Base-by-base conservation (phyloP, 257 asterid genomes). In the Nicotiana sylvestris region DNA sequence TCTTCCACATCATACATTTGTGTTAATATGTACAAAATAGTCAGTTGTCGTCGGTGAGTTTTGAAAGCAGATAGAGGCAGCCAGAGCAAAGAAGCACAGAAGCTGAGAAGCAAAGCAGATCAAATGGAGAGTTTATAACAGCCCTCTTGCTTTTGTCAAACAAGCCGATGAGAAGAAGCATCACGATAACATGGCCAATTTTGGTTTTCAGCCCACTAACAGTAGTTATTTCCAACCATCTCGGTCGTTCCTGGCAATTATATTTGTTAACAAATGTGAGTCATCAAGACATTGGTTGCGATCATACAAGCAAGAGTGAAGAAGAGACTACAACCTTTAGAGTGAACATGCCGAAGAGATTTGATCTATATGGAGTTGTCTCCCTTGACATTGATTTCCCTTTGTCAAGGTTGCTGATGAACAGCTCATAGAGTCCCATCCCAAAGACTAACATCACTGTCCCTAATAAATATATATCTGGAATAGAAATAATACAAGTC, bases 391-490 rank as follows among this genome's bases (percentile, higher is more conserved):
- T 51, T 81, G 92, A 86, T 85, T 89, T 88, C 27, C 85, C 86
- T 80, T 90, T 91, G 82, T 94, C 98, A 6, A 95, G 97, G 86
- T 94, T 95, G 85, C 99, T 95, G 88, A 95, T 94, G 91, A 95
- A 95, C 58, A 95, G 97, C 92, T 95, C 99, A 81, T 95, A 95
- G 2, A 95, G 97, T 57, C 99, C 99, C 97, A 92, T 92, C 33
- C 98, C 99, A 33, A 95, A 95, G 10, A 95, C 98, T 89, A 95
- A 51, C 99, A 95, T 95, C 89, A 95, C 99, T 60, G 99, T 95
- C 84, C 99, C 99, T 56, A 95, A 84, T 49, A 95, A 91, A 84
- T 95, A 95, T 32, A 92, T 92, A 91, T 95, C 99, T 39, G 10
- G 0, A 39, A 39, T 5, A 32, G 3, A 32, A 32, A 32, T 32